phyloP scores from a whole-genome alignment of 2,329 filamentous ascomycete genomes.

The Grosmannia huntii region DNA sequence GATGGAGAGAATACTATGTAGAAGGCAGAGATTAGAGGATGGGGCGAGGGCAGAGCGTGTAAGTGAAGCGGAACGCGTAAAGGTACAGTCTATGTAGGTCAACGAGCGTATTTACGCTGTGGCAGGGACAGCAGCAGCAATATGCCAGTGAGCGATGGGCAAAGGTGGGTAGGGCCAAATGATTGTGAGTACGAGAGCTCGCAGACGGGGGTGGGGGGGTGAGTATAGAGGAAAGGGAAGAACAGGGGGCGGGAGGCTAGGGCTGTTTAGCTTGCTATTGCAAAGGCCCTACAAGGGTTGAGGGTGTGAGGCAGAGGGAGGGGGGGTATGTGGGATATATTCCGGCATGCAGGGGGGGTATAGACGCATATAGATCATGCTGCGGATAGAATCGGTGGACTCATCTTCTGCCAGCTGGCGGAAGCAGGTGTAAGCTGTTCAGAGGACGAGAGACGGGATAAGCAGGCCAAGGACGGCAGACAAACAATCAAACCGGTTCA shows the following conservation, averaged over 20 bases:
- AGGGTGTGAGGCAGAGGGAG: background rate
- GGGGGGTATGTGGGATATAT: background rate
- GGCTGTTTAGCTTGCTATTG: constrained; percentile 7
- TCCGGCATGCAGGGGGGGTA: background rate
- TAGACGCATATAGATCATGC: background rate
- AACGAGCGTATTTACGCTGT: background rate
- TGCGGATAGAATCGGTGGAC: background rate
- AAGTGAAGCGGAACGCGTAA: background rate
- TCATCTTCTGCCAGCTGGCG: background rate
- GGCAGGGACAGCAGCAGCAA: background rate
- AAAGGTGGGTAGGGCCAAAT: background rate
- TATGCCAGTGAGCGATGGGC: background rate
- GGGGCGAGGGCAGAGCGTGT: background rate
- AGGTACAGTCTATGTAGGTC: background rate
- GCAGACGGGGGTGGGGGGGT: background rate
- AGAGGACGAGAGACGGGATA: background rate
- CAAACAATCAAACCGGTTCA: background rate
- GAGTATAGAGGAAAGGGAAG: background rate
- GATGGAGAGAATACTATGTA: background rate
- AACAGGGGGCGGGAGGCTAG: constrained; percentile 7
- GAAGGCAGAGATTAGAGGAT: background rate
- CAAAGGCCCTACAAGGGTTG: constrained; percentile 5
- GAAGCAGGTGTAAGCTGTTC: background rate
- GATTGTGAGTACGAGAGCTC: background rate
- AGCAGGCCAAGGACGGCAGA: background rate